A percentile compares a stretch with the other conserved stretches of the same genome.
Conservation (phyloP, 306 rosid species). For the Vicia faba region DNA sequence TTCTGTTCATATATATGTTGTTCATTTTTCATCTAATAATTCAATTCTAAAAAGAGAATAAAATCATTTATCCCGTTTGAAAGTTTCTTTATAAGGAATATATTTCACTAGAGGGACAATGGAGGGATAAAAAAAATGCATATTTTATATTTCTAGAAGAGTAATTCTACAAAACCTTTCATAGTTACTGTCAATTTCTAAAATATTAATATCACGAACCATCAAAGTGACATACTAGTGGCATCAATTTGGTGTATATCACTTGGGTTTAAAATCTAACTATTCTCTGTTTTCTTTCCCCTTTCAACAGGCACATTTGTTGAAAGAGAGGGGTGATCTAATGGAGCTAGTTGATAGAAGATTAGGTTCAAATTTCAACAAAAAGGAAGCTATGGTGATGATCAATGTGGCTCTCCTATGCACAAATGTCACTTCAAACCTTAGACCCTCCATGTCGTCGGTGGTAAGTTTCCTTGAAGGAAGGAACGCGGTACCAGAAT, state of each 20-base stretch:
- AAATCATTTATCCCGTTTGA: no score
- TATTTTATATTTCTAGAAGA: no score
- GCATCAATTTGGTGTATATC: neutral
- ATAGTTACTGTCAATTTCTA: no score
- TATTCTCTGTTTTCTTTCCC: neutral
- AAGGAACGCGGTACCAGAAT: slow-evolving; percentile 17
- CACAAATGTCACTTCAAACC: slow-evolving; percentile 32
- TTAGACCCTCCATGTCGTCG: slow-evolving; percentile 39
- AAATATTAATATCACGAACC: no score
- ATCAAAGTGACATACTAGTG: neutral
- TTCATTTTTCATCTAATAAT: no score
- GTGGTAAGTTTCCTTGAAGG: slow-evolving; percentile 46
- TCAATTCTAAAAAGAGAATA: no score
- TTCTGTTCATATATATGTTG: no score
- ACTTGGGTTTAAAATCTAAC: neutral
- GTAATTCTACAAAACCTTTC: no score
- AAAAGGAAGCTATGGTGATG: slow-evolving; percentile 33
- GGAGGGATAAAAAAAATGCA: no score
- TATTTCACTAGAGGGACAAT: no score
- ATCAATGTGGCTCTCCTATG: slow-evolving; percentile 43
- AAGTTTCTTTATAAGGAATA: no score
- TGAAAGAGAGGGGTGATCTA: slow-evolving; percentile 40
- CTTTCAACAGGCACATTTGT: slow-evolving; percentile 29
- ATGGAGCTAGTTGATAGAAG: slow-evolving; percentile 40
- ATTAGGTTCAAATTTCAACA: slow-evolving; percentile 36